Evolutionary conservation across 148 eudicot genomes (phyloP), one percentile per base, ranked within the genome.

Genomic region (Polygonum maritimum): DNA sequence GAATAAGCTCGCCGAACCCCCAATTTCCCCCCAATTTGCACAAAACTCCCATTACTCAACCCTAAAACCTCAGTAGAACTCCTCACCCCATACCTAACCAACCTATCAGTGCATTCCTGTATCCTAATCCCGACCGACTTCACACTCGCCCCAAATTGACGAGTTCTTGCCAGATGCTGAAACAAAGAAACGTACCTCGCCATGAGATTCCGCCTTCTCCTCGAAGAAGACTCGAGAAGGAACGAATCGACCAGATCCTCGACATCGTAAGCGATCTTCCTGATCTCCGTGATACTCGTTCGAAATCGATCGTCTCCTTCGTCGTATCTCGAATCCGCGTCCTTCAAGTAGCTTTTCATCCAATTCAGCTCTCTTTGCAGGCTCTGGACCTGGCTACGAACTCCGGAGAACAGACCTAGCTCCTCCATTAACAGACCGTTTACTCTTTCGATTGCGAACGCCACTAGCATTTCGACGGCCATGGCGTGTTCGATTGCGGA

Each of bases 231-330:
- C 19, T 52, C 63, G 65, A 75, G 48, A 9, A 79, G n/a, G 44
- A 72, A 67, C 13, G 45, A 31, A 63, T 82, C 85, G 6, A 82
- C 73, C 41, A 79, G 47, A 48, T 82, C 85, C 60, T 82, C 85
- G 16, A 75, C 75, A 44, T 73, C 75, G 54, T 73, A 79, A 55
- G 81, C 73, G 9, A 82, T 60, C 38, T 38, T 55, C 10, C 71
- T 73, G 49, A 63, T 76, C 36, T 76, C 78, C 5, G 54, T 41
- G 3, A 76, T n/a, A 10, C 54, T 26, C 39, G 49, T 76, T 48
- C 38, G 71, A 52, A 76, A 48, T 41, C 78, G 10, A 2, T 76
- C 78, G 33, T 76, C 62, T 6, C 76, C 78, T 40, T 76, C 71
- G 31, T 76, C 78, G 14, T 62, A 22, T 13, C 45, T 38, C 10